Conservation (phyloP, 306 rosid genomes). For the Mucuna pruriens region DNA sequence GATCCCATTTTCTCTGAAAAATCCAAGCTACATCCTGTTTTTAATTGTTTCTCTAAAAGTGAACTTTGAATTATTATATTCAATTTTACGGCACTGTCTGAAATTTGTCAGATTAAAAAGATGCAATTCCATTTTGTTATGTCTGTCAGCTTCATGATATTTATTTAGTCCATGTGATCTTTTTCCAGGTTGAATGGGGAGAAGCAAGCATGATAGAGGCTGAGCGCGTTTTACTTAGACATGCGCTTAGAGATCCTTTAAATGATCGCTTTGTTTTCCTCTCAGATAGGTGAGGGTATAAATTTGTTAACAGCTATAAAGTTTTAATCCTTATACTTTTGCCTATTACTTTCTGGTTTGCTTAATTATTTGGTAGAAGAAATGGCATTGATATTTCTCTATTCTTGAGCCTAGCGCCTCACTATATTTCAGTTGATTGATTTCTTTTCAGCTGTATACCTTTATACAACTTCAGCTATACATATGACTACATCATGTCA, state of each 20-base stretch:
- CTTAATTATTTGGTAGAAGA: slow-evolving; percentile 28
- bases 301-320: slow-evolving; percentile 32
- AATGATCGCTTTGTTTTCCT: slow-evolving; percentile 94
- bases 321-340: slow-evolving; percentile 27
- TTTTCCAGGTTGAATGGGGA: slow-evolving; percentile 98
- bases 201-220: slow-evolving; percentile 97
- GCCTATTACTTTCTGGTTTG: slow-evolving; percentile 19
- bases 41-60: slow-evolving; percentile 8
- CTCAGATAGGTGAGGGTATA: slow-evolving; percentile 93
- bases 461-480: slow-evolving; percentile 92
- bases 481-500: slow-evolving; percentile 88
- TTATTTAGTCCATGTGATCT: slow-evolving; percentile 36
- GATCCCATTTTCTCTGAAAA: background rate
- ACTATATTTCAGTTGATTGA: slow-evolving; percentile 71
- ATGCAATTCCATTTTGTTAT: background rate
- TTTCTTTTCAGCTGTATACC: slow-evolving; percentile 95
- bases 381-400: background rate
- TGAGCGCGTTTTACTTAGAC: slow-evolving; percentile 81
- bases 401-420: slow-evolving; percentile 40
- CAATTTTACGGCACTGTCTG: background rate
- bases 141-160: slow-evolving; percentile 40
- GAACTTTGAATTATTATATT: slow-evolving; percentile 19
- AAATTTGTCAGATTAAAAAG: background rate
- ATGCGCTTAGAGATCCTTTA: slow-evolving; percentile 81
- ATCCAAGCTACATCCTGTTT: background rate